These are phyloP conservation scores for Fusarium sarcochroum DNA, from an alignment of 2,329 filamentous ascomycete genomes.

Conservation along the genomic window DNA sequence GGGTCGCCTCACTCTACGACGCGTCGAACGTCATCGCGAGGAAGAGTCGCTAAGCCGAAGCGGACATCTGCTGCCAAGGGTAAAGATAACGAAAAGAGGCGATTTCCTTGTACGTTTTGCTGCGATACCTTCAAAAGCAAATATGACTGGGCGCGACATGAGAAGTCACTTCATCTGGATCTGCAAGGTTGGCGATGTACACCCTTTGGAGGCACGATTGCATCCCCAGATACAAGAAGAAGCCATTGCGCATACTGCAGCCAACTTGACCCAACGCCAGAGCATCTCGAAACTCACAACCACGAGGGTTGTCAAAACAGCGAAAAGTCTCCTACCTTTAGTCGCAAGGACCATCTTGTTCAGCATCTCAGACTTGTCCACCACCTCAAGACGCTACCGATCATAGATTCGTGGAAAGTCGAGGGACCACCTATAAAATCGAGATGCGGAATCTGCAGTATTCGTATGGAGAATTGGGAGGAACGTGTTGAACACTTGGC, in stretches of 20 bases:
- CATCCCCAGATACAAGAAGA: conserved; percentile 39
- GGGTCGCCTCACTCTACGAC: conserved; percentile 11
- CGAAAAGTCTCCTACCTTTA: conserved; percentile 37
- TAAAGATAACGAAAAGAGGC: conserved; percentile 11
- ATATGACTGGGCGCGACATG: conserved; percentile 45
- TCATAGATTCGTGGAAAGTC: conserved; percentile 55
- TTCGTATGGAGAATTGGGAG: conserved; percentile 45
- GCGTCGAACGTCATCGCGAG: conserved; percentile 3
- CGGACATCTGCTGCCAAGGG: neutral
- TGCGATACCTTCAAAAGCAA: conserved; percentile 47
- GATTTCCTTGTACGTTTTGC: conserved; percentile 44
- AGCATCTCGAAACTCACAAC: conserved; percentile 47
- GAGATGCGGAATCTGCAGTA: conserved; percentile 51
- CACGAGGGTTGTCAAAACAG: conserved; percentile 30
- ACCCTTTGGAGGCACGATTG: conserved; percentile 35
- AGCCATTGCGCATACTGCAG: conserved; percentile 48
- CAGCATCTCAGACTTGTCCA: conserved; percentile 51
- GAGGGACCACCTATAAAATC: conserved; percentile 43
- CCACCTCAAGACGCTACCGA: conserved; percentile 55
- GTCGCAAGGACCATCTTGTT: conserved; percentile 51
- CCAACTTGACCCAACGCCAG: conserved; percentile 33
- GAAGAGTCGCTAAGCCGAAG: conserved; percentile 28
- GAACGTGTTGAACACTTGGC: conserved; percentile 49
- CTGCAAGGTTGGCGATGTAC: conserved; percentile 44
- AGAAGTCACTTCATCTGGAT: conserved; percentile 42